Base-by-base conservation (phyloP, 805 yeast genomes). In the Cyberlindnera galapagoensis region DNA sequence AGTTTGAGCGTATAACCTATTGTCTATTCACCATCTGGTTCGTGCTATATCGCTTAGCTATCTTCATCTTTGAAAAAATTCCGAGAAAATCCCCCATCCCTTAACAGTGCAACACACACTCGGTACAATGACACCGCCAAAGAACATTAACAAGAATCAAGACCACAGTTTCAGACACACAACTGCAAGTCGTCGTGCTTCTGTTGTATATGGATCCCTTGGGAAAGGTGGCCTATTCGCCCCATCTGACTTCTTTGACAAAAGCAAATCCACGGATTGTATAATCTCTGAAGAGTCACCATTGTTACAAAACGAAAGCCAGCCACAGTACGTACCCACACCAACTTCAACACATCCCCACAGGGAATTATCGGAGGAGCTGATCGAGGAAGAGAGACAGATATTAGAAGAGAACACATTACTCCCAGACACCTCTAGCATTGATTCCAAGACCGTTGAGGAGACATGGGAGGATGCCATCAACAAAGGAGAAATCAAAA, bases 381-480 rank as follows among this genome's bases (percentile, higher is more conserved):
- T 49, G 5, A 24, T 43, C 3, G 31, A 34, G 3, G 49, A 47
- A 27, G 53, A 49, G 35, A 28, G 51, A 15, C 48, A 48, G 10
- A 20, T 50, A 9, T 24, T 49, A 6, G 21, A 35, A 23, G 49
- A 39, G 21, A 50, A 50, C 32, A 40, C 47, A 12, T 34, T 50
- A 2, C 14, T 33, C 2, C 36, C 45, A 3, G 34, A 24, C 24
- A 18, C 26, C 6, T 31, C 30, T 2, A 29, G 33, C 4, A 35
- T 30, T 16, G 35, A 42, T 18, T 31, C 35, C 26, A 28, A 34
- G 21, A 4, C 32, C 11, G 41, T 50, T 4, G 39, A 35, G 6
- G 39, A 42, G 7, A 41, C 47, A 7, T 50, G 55, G 55, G 52
- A 47, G 33, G 43, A 42, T 3, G 51, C 52, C 2, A 38, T 46